Evolutionary conservation across 2,329 filamentous ascomycete genomes (phyloP), one percentile per base, ranked within the genome.

Genomic region (Alternaria incomplexa): DNA sequence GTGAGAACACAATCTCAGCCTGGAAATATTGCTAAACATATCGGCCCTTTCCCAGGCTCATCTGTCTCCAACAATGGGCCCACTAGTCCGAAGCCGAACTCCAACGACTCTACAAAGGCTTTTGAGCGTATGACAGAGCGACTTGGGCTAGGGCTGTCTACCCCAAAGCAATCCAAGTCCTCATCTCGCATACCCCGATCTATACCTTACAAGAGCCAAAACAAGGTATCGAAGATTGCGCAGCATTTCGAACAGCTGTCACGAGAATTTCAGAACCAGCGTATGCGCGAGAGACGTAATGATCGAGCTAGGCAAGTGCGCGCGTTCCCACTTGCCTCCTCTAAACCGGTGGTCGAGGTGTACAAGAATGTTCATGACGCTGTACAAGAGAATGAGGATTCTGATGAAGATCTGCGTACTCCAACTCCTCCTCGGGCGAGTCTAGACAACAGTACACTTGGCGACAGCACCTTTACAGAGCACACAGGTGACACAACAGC

Each of bases 241-340:
- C 93, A 93, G 71, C 96, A 98, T 78, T 98, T 99, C 76, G 96
- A 99, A 79, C 94, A 98, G 78, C 85, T 99, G 60, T 97, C 93
- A 71, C 90, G 94, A 23, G 96, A 99, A 75, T 99, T 99, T 70
- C 93, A 97, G 76, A 97, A 95, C 73, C 95, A 99, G 80, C 88
- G 96, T 47, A 88, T 96, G 69, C 90, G 92, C 52, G 95, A 98
- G 78, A 89, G 92, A 68, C 91, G 93, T 62, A 92, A 93, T 25
- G 91, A 92, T 48, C 93, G 90, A 74, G 89, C 91, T 75, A 86
- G 88, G 46, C 88, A 89, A 77, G 92, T 93, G 13, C 88, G 94
- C 65, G 93, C 93, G 1, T 95, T 95, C 77, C 95, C 96, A 20
- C 88, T 96, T 67, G 93, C 93, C 44, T 94, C 93, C 17, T 96